Conservation (phyloP, 768 basidiomycete species). For the Pleurotus eryngii region DNA sequence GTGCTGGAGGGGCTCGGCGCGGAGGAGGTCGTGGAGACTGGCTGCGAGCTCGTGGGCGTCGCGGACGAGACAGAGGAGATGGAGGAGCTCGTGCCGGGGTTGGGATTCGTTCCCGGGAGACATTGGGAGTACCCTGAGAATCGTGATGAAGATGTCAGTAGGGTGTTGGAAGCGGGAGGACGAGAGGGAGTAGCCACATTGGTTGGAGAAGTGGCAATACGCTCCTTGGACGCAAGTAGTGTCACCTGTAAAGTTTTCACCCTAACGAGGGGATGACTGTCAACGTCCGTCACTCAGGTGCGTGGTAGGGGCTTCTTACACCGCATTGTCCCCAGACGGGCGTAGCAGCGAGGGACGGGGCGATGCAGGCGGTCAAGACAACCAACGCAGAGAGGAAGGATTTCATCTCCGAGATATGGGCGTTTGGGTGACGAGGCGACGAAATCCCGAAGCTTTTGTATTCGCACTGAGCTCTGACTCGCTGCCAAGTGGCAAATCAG, state of each 20-base stretch:
- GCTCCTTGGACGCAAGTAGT: not conserved
- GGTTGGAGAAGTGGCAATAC: not conserved
- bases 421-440: too few species aligned
- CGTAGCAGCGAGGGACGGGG: constrained; percentile 19
- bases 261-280: constrained; percentile 13
- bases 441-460: too few species aligned
- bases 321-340: constrained; percentile 25
- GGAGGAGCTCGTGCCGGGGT: too few species aligned
- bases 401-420: not conserved
- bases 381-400: not conserved
- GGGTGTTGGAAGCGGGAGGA: not conserved
- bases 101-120: constrained; percentile 9
- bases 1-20: constrained; percentile 28
- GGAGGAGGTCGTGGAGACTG: not conserved
- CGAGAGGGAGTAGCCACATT: not conserved
- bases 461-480: too few species aligned
- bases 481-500: too few species aligned
- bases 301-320: constrained; percentile 14
- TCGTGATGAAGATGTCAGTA: not conserved
- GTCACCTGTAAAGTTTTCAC: not conserved
- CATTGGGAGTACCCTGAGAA: not conserved
- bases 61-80: too few species aligned
- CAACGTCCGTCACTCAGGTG: constrained; percentile 28
- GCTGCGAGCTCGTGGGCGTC: too few species aligned
- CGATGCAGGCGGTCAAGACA: not conserved